Base-by-base conservation (phyloP, 768 basidiomycete species). In the Mycena capillaripes region DNA sequence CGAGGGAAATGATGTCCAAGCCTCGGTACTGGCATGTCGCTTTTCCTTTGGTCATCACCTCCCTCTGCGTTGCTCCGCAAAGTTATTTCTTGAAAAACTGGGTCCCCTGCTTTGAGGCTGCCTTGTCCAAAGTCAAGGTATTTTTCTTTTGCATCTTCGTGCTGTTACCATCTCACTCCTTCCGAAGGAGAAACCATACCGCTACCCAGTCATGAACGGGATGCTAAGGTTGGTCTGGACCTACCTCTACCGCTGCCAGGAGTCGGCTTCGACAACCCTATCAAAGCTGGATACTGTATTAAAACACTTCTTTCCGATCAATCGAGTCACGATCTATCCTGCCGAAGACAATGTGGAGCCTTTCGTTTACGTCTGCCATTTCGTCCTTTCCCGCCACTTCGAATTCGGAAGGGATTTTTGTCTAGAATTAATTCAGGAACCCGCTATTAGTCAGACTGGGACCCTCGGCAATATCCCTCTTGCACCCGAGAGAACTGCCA, bases 181-280 rank as follows among this genome's bases (percentile, higher is more conserved):
- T 71, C 32, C 0, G n/a, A 68, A 97, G 96, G 97, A 98, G 76
- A 94, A 93, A 73, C 85, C 90, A 0, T 86, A 88, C 66, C 90
- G 96, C 16, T 84, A 89, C 0, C 86, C 90, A 2, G 88, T 95
- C 25, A 85, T 97, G 83, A 97, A 97, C 75, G 94, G 95, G 16
- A 89, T 94, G 66, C 79, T 96, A 72, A 91, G 97, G 11, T 81
- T 98, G 48, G 83, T 97, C 38, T 98, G 97, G 97, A 95, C 96
- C 2, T 98, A 98, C 80, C 86, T 98, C n/a, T 97, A 95, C 78
- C 92, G 97, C 19, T 97, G 96, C 78, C 91, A 93, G 73, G 97
- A 98, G 80, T 88, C 93, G 7, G 84, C 90, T 2, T 94, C 96
- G 0, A 92, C 94, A 3, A 91, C 91, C n/a, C 90, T 91, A n/a